Base-by-base conservation (phyloP, 495 filamentous ascomycete species). In the Xylaria longipes region DNA sequence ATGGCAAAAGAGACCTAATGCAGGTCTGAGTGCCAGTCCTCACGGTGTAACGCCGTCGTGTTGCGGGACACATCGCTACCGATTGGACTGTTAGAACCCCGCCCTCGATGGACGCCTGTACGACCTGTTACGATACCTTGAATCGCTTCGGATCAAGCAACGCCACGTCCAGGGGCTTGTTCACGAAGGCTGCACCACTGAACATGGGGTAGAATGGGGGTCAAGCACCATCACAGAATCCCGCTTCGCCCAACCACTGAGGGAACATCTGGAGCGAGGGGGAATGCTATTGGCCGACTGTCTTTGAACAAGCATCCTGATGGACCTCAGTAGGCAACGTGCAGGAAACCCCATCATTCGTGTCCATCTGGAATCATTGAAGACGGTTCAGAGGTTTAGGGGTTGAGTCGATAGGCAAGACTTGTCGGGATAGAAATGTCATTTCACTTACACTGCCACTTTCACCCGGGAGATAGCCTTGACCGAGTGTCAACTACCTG, bases 21-120 rank as follows among this genome's bases (percentile, higher is more conserved):
- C 69, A 71, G 69, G 69, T 66, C 69, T 65, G 22, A 52, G 43
- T 71, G 62, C 15, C 9, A 37, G 56, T 62, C 22, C 31, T 35
- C 43, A 65, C 62, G 61, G 37, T 66, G 62, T 61, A 63, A 70
- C 68, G 68, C 46, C 29, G 61, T 65, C 50, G 41, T 66, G 37
- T 60, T 54, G 69, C 46, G 69, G 50, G 27, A 64, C 27, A 43
- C 41, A 37, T 48, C 56, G 54, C 56, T 70, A 14, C 57, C 68
- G 41, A 62, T 62, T 62, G 57, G 68, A 7, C 20, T 62, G 20
- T 63, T 62, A 6, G 41, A 12, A 58, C 41, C 52, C 41, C 46
- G 41, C 41, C 22, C 57, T 70, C n/a, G n/a, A 61, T 52, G 68
- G 56, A 48, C 56, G 41, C 43, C 31, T 50, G 39, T 39, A 35